Evolutionary conservation across 129 eudicot species (phyloP).

Genomic region (Glebionis coronaria): DNA sequence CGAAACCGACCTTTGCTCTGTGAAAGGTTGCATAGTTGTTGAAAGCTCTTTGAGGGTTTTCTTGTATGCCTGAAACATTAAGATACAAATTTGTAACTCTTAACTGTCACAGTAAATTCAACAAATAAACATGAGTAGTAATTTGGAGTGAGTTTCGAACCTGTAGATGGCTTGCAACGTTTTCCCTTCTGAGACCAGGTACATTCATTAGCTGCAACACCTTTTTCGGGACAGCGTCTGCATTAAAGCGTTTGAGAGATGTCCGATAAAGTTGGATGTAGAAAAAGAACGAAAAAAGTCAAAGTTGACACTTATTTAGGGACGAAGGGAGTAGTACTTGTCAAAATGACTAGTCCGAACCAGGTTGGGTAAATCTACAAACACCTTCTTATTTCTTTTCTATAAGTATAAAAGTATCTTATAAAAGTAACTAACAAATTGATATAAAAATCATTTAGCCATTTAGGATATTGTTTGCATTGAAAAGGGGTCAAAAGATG

Average conservation of each 20-base stretch:
- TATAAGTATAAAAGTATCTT: no score
- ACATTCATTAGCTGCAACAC: slow-evolving; percentile 49
- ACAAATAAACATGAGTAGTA: not conserved
- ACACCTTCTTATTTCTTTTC: no score
- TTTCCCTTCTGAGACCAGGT: slow-evolving; percentile 40
- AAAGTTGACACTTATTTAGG: no score
- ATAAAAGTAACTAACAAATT: no score
- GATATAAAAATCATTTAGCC: no score
- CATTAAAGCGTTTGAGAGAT: not conserved
- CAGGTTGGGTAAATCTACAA: no score
- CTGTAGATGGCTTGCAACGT: slow-evolving; percentile 74
- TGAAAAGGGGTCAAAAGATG: no score
- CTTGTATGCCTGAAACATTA: slow-evolving; percentile 29
- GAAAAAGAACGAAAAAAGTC: no score
- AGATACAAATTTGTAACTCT: slow-evolving; percentile 3
- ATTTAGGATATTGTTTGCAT: no score
- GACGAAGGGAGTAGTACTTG: no score
- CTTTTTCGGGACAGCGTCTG: slow-evolving; percentile 45
- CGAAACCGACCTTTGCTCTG: not conserved
- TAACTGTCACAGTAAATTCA: not conserved
- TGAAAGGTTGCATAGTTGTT: not conserved
- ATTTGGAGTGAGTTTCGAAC: slow-evolving; percentile 37
- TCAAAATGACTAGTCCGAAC: no score
- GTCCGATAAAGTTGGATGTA: no score
- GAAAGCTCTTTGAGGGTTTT: not conserved